phyloP scores from a whole-genome alignment of 345 rosid genomes.

The Lenwebbia sp. region DNA sequence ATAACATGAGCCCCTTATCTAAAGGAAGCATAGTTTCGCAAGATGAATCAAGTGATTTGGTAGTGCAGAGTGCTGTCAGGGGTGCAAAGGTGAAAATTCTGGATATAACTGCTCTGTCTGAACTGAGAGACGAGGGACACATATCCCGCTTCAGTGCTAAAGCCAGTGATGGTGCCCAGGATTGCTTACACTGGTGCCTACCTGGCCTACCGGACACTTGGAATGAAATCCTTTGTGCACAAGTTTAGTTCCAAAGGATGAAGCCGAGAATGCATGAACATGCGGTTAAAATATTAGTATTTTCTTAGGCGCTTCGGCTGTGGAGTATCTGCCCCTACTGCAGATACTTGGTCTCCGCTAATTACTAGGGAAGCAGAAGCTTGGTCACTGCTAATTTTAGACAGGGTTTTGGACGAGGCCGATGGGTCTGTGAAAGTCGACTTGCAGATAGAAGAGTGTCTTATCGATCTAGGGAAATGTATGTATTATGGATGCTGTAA shows the following conservation, averaged over 20 bases:
- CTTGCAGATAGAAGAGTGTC: neutral
- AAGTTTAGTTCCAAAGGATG: slow-evolving; percentile 17
- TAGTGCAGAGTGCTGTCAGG: slow-evolving; percentile 41
- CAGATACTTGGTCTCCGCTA: neutral
- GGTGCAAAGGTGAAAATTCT: slow-evolving; percentile 54
- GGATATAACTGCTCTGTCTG: slow-evolving; percentile 64
- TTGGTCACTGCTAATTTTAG: neutral
- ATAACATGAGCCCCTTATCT: slow-evolving; percentile 45
- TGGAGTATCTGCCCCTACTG: neutral
- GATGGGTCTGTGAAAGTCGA: neutral
- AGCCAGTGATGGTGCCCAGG: slow-evolving; percentile 32
- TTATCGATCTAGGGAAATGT: neutral
- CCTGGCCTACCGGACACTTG: slow-evolving; percentile 84
- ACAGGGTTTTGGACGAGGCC: neutral
- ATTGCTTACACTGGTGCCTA: slow-evolving; percentile 96
- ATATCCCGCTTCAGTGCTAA: slow-evolving; percentile 38
- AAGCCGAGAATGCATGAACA: neutral
- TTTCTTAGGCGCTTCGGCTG: neutral
- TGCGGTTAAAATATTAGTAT: neutral
- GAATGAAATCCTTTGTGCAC: slow-evolving; percentile 62
- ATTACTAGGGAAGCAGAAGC: neutral
- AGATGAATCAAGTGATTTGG: slow-evolving; percentile 40
- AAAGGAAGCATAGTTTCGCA: slow-evolving; percentile 30
- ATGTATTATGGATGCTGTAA: neutral
- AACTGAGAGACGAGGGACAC: slow-evolving; percentile 69